Conservation (phyloP, 2,329 filamentous ascomycete genomes). For the Karstenula rhodostoma region DNA sequence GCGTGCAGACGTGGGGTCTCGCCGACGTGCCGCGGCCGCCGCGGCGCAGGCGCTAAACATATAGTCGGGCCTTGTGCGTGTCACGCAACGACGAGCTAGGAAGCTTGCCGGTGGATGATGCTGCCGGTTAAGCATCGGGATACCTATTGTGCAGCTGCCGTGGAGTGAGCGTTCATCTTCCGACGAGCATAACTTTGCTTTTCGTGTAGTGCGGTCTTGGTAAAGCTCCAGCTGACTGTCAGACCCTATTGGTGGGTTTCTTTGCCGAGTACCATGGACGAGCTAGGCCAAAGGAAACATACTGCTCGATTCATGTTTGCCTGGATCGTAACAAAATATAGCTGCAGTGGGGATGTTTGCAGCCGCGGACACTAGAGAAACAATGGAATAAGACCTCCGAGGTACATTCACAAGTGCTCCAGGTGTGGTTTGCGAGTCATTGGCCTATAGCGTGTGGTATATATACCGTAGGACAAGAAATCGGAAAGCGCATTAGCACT, state of each 20-base stretch:
- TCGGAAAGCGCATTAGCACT: conserved; percentile 7
- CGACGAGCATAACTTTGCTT: background rate
- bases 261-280: background rate
- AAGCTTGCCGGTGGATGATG: background rate
- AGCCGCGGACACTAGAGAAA: background rate
- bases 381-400: background rate
- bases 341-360: background rate
- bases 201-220: background rate
- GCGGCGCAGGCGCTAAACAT: background rate
- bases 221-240: background rate
- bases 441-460: background rate
- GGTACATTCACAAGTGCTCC: background rate
- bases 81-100: conserved; percentile 1
- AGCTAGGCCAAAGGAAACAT: background rate
- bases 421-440: background rate
- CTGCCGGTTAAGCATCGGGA: conserved; percentile 1
- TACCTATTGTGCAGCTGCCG: background rate
- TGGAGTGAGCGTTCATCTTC: background rate
- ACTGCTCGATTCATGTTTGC: background rate
- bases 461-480: background rate
- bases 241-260: background rate
- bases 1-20: background rate
- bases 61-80: background rate
- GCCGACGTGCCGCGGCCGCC: background rate
- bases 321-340: background rate